Conservation (phyloP, 345 rosid species). For the Limnanthes douglasii region DNA sequence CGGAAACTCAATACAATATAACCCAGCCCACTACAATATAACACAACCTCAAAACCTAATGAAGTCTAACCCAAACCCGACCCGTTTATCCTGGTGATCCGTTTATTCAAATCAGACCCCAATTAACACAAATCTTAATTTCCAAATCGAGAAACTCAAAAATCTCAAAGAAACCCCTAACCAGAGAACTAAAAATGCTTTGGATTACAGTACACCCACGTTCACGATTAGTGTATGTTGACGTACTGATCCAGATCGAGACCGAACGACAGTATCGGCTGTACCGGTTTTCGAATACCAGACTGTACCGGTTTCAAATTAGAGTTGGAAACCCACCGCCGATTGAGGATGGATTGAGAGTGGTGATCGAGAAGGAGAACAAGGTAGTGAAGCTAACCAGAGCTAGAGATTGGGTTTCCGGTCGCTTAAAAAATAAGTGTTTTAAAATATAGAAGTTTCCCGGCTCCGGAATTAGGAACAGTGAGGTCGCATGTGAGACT, state of each 20-base stretch:
- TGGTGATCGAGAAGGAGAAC: slow-evolving; percentile 64
- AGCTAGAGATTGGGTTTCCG: slow-evolving; percentile 30
- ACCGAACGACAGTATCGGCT: slow-evolving; percentile 36
- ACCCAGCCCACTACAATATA: no score
- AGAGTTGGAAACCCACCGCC: slow-evolving; percentile 95
- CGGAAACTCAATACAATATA: no score
- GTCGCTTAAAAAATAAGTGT: slow-evolving; percentile 66
- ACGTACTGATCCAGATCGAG: slow-evolving; percentile 75
- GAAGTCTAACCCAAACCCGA: no score
- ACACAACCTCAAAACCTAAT: no score
- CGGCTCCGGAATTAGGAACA: slow-evolving; percentile 79
- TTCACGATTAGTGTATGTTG: slow-evolving; percentile 66
- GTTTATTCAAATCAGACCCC: no score
- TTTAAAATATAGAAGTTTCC: slow-evolving; percentile 55
- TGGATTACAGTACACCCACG: no score
- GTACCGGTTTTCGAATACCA: slow-evolving; percentile 56
- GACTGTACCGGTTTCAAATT: slow-evolving; percentile 50
- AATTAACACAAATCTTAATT: no score
- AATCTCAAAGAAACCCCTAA: no score
- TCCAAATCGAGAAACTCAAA: no score
- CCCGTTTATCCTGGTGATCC: no score
- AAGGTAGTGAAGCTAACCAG: slow-evolving; percentile 62
- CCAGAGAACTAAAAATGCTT: no score
- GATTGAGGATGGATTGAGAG: slow-evolving; percentile 78
- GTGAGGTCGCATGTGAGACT: slow-evolving; percentile 76